phyloP scores from a whole-genome alignment of 257 asterid species.

The Cynanchum wilfordii region DNA sequence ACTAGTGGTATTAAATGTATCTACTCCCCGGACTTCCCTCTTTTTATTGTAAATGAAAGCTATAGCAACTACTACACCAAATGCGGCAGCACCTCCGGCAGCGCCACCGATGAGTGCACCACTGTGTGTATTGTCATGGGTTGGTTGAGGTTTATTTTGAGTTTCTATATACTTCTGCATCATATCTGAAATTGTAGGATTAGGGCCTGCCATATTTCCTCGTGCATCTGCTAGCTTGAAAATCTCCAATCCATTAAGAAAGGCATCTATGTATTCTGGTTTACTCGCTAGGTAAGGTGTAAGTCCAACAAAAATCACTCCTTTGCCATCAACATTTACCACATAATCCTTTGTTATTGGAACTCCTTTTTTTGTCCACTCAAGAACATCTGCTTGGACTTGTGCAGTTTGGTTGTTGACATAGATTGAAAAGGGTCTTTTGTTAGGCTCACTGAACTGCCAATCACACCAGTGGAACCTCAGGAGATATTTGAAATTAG shows the following conservation, averaged over 20 bases:
- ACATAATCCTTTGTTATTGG: conserved; percentile 56
- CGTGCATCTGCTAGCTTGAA: conserved; percentile 63
- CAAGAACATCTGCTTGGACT: conserved; percentile 35
- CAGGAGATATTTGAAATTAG: conserved; percentile 61
- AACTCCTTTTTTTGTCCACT: conserved; percentile 30
- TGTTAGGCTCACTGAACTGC: conserved; percentile 44
- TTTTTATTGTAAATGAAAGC: conserved; percentile 40
- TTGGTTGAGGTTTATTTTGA: conserved; percentile 23
- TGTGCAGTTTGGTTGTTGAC: conserved; percentile 62
- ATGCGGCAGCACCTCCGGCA: conserved; percentile 75
- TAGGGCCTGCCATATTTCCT: conserved; percentile 67
- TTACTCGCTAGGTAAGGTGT: conserved; percentile 31
- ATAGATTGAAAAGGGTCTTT: conserved; percentile 57
- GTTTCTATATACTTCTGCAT: conserved; percentile 51
- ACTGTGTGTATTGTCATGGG: conserved; percentile 16
- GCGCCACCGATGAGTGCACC: conserved; percentile 52
- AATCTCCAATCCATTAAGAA: conserved; percentile 78
- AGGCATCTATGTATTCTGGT: conserved; percentile 42
- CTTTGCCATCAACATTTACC: conserved; percentile 30
- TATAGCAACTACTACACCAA: conserved; percentile 62
- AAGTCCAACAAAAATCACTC: conserved; percentile 51
- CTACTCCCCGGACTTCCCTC: conserved; percentile 30
- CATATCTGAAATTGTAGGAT: conserved; percentile 69
- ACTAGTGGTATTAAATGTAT: conserved; percentile 31
- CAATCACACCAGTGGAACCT: conserved; percentile 93